Evolutionary conservation across 2,329 filamentous ascomycete species (phyloP).

Genomic region (Ilyonectria sp.): DNA sequence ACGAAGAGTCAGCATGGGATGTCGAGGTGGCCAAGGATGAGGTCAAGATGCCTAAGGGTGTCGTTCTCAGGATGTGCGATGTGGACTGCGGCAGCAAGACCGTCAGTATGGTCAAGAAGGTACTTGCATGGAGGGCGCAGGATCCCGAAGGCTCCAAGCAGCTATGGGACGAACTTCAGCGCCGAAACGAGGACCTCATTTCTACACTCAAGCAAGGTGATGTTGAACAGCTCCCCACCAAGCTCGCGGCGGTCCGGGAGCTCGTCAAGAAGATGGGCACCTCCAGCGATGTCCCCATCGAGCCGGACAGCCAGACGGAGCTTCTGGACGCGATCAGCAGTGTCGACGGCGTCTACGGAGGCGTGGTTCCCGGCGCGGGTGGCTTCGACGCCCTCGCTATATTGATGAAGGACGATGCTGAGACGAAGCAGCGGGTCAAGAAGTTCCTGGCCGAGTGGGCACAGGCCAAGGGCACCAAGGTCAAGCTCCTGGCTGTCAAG

Average conservation of each 20-base stretch:
- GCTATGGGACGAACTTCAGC: slow-evolving; percentile 84
- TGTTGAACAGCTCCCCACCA: slow-evolving; percentile 59
- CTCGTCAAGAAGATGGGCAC: slow-evolving; percentile 84
- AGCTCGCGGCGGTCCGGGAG: slow-evolving; percentile 68
- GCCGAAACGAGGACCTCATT: slow-evolving; percentile 80
- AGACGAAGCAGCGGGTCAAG: slow-evolving; percentile 73
- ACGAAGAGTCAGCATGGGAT: slow-evolving; percentile 80
- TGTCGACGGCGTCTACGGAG: slow-evolving; percentile 87
- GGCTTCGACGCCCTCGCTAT: slow-evolving; percentile 93
- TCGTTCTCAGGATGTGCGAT: slow-evolving; percentile 92
- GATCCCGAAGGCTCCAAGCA: slow-evolving; percentile 74
- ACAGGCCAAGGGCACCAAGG: slow-evolving; percentile 69
- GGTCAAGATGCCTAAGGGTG: slow-evolving; percentile 79
- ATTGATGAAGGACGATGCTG: slow-evolving; percentile 80
- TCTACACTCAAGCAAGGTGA: slow-evolving; percentile 69
- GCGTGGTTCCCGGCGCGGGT: slow-evolving; percentile 93
- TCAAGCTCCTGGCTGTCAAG: slow-evolving; percentile 78
- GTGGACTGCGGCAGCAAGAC: slow-evolving; percentile 96
- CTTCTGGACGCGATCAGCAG: slow-evolving; percentile 82
- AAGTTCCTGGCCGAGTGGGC: slow-evolving; percentile 78
- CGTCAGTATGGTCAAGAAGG: slow-evolving; percentile 94
- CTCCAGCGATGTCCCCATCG: slow-evolving; percentile 85
- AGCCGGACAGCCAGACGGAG: slow-evolving; percentile 87
- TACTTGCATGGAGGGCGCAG: slow-evolving; percentile 83
- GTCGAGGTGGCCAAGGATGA: slow-evolving; percentile 79